phyloP scores from a whole-genome alignment of 345 rosid genomes.

The Salix udensis region DNA sequence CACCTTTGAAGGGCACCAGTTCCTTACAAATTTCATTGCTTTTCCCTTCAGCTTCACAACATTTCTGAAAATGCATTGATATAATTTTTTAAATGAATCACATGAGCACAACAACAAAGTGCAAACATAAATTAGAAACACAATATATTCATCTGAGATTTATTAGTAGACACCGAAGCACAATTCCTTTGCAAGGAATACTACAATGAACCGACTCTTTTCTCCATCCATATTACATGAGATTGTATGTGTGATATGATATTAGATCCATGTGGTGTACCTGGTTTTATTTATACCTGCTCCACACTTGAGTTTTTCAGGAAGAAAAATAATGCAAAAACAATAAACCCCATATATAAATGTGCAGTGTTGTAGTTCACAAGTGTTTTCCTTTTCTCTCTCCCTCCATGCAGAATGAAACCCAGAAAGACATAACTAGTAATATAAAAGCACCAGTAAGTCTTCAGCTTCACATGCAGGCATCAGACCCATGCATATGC shows the following conservation, averaged over 20 bases:
- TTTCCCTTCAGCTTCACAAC: constrained; percentile 43
- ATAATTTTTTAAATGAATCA: constrained; percentile 1
- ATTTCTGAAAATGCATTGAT: constrained; percentile 47
- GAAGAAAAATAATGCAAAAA: neutral
- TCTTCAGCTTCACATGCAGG: neutral
- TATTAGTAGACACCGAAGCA: neutral
- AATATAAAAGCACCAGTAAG: neutral
- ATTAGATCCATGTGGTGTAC: constrained; percentile 88
- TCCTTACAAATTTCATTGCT: constrained; percentile 45
- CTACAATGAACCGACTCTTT: constrained; percentile 49
- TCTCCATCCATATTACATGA: constrained; percentile 95
- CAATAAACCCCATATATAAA: neutral
- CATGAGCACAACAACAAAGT: constrained; percentile 10
- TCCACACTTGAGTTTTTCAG: constrained; percentile 8
- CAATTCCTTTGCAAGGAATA: neutral
- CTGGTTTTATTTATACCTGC: constrained; percentile 91
- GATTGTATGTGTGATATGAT: constrained; percentile 92
- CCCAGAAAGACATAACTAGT: neutral
- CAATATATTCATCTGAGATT: neutral
- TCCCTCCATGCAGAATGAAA: neutral
- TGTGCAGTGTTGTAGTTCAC: neutral
- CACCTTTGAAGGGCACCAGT: constrained; percentile 52
- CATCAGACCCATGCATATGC: neutral
- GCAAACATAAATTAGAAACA: constrained; percentile 10
- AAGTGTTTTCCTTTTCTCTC: neutral